Base-by-base conservation (phyloP, 495 filamentous ascomycete species). In the Lichenothelia convexa region DNA sequence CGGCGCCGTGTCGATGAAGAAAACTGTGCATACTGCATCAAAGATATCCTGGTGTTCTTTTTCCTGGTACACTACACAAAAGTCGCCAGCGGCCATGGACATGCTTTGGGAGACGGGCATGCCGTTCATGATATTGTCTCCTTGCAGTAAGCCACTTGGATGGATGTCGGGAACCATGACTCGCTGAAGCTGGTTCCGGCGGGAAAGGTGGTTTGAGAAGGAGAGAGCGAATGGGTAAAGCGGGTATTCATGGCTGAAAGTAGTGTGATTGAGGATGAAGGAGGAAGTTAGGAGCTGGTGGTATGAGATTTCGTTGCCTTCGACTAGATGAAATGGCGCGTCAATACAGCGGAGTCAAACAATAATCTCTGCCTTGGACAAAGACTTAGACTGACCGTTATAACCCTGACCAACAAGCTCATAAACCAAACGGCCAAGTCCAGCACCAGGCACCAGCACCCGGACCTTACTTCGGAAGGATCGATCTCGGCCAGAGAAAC, bases 261-360 rank as follows among this genome's bases (percentile, higher is more conserved):
- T 15, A 0, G 70, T 79, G 50, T 81, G 73, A 47, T 94, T 95
- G 7, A 97, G 65, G 9, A 94, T 64, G 63, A 84, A 93, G 20
- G 74, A 79, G 39, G 77, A 83, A 11, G 83, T 84, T 38, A 95
- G 58, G 9, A 94, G 65, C 47, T 87, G 80, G 53, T 95, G 89
- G 45, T 87, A 94, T 12, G 82, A 91, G 43, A 95, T 85, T 60
- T 97, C 89, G 43, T 95, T 97, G 9, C 89, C 89, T 51, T 95
- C 83, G 1, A 70, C 66, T 0, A 64, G 53, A 56, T 72, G 93
- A 11, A 87, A 89, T 4, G 61, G 63, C 13, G 57, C 57, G 46
- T 73, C 81, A 31, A 94, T 59, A 9, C 95, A 87, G n/a, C n/a
- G n/a, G n/a, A n/a, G n/a, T n/a, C n/a, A 83, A 3, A 92, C 80